These are phyloP conservation scores for Glonium stellatum DNA, from an alignment of 495 filamentous ascomycete genomes.

Conservation along the genomic window DNA sequence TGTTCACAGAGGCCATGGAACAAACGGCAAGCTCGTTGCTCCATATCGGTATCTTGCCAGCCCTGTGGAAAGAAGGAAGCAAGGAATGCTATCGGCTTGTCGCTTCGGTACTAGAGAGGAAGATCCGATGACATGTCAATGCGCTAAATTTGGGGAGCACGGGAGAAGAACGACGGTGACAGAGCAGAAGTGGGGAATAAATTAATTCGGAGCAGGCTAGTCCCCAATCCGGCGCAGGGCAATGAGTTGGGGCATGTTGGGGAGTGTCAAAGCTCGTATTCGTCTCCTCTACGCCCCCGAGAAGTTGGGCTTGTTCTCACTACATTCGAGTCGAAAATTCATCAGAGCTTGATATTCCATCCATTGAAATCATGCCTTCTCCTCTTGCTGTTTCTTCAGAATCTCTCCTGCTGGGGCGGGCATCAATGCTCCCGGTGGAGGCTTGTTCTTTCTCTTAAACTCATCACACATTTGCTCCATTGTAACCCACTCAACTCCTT, in stretches of 20 bases:
- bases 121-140: neutral
- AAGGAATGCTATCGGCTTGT: neutral
- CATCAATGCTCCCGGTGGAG: slow-evolving; percentile 59
- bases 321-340: neutral
- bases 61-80: neutral
- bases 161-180: too few species aligned
- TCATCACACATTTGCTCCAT: slow-evolving; percentile 52
- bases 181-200: too few species aligned
- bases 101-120: neutral
- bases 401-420: slow-evolving; percentile 55
- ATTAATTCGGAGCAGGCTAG: too few species aligned
- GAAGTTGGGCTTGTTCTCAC: too few species aligned
- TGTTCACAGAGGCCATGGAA: neutral
- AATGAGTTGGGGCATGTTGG: too few species aligned
- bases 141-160: too few species aligned
- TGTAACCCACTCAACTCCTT: slow-evolving; percentile 50
- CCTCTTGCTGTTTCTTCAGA: slow-evolving; percentile 40
- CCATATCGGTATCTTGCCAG: neutral
- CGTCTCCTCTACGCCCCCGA: too few species aligned
- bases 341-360: neutral
- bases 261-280: too few species aligned
- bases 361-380: neutral
- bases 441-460: slow-evolving; percentile 58
- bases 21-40: neutral
- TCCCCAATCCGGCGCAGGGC: too few species aligned